Conservation (phyloP, 176 grass and related monocot genomes). For the Cymbopogon citratus region DNA sequence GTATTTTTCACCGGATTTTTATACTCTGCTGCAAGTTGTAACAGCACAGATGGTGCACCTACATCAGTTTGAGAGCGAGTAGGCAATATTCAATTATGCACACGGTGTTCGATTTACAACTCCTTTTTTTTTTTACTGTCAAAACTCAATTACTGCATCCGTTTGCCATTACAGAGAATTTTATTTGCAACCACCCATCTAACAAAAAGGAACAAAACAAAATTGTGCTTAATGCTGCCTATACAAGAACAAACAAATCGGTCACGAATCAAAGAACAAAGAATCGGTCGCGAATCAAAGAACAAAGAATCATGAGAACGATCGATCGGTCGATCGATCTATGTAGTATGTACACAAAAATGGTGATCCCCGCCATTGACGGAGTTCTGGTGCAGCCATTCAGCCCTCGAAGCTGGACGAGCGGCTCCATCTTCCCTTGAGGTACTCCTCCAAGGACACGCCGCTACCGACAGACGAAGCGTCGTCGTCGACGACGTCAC, state of each 20-base stretch:
- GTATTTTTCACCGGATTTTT: not conserved
- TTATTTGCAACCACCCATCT: not conserved
- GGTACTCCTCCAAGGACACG: conserved; percentile 73
- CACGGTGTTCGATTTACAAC: no score
- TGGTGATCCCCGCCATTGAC: not conserved
- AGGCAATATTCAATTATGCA: no score
- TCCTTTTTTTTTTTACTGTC: no score
- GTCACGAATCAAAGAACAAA: not conserved
- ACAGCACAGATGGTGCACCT: no score
- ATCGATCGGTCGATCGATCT: not conserved
- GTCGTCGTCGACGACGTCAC: conserved; percentile 52
- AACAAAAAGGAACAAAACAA: not conserved
- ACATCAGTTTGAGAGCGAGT: no score
- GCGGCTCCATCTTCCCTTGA: conserved; percentile 74
- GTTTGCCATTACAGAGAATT: not conserved
- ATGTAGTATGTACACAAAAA: conserved; percentile 14
- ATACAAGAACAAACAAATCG: not conserved
- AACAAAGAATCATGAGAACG: not conserved
- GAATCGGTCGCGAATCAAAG: not conserved
- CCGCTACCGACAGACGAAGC: conserved; percentile 42
- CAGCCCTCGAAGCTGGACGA: conserved; percentile 67
- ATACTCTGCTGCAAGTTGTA: not conserved
- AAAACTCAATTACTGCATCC: not conserved
- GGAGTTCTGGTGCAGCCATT: no score
- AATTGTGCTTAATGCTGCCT: not conserved